Evolutionary conservation across 768 basidiomycete species (phyloP), one percentile per base, ranked within the genome.

Genomic region (Amanita phalloides): DNA sequence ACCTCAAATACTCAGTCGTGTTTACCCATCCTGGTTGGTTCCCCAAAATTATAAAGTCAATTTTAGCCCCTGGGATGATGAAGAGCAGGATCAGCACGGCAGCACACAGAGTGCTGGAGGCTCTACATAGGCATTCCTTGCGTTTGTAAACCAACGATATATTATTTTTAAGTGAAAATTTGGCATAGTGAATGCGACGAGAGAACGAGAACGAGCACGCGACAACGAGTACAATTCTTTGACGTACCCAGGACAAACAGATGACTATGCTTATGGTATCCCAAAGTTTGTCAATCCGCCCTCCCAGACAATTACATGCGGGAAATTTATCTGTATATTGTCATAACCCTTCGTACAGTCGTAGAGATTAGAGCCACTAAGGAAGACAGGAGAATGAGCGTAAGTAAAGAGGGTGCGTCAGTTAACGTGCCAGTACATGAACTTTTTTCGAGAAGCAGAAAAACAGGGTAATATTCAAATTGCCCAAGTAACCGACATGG

Each of bases 41-140:
- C 82, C 84, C 35, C 72, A 77, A 57, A 71, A 78, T 56, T 74
- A 78, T 54, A 86, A 86, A 68, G 71, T 78, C 53, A 84, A 83
- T 54, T 90, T 88, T 61, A 88, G 85, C 59, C 86, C 86, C 30
- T 89, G 86, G 86, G 86, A 83, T 45, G 86, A 88, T 58, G 86
- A 86, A 55, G 83, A 83, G 52, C 65, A 61, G 3, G 59, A 56
- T 26, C 45, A 48, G 21, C 53, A 32, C 53, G 45, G 28, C 50
- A 47, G 39, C 53, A 52, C 36, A 21, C 52, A 56, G 23, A 48
- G 43, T 26, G 42, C 21, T 47, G 56, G 48, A 48, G 57, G 51
- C 59, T 56, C 39, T 49, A 53, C 45, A 35, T 46, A 56, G 61
- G 49, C 51, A 45, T 50, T 36, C 28, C 25, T 26, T 25, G 33